These are phyloP conservation scores for Benincasa hispida DNA, from an alignment of 306 rosid species.

Conservation along the genomic window DNA sequence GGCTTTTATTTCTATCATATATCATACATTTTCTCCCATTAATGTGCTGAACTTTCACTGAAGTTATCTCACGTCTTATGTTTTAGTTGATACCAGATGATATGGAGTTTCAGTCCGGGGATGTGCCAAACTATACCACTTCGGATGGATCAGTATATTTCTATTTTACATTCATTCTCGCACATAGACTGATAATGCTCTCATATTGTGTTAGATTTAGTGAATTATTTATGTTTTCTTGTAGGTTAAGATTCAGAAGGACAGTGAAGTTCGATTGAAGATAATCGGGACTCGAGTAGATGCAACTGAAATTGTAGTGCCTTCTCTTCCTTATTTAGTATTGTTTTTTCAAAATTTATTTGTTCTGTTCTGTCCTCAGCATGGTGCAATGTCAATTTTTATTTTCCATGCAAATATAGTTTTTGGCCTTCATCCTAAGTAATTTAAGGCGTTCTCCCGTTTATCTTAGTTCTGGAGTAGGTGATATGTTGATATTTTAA, in stretches of 20 bases:
- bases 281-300: conserved; percentile 95
- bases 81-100: conserved; percentile 91
- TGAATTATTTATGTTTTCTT: conserved; percentile 14
- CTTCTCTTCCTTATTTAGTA: not conserved
- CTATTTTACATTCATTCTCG: not conserved
- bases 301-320: conserved; percentile 89
- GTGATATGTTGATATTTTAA: not conserved
- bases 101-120: conserved; percentile 95
- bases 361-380: not conserved
- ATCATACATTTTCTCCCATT: not conserved
- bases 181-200: not conserved
- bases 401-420: not conserved
- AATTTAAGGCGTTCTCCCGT: no score
- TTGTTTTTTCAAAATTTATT: not conserved
- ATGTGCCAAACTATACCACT: conserved; percentile 89
- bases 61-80: not conserved
- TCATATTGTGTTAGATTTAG: not conserved
- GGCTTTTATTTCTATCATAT: not conserved
- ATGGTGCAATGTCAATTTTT: not conserved
- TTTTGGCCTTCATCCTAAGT: not conserved
- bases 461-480: no score
- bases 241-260: conserved; percentile 96
- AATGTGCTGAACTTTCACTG: not conserved
- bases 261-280: conserved; percentile 92
- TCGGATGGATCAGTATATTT: conserved; percentile 86